Percentiles rank a stretch among this genome's conserved stretches.
Evolutionary conservation across 2,329 filamentous ascomycete genomes (phyloP).

Genomic region (Aspergillus tamarii): DNA sequence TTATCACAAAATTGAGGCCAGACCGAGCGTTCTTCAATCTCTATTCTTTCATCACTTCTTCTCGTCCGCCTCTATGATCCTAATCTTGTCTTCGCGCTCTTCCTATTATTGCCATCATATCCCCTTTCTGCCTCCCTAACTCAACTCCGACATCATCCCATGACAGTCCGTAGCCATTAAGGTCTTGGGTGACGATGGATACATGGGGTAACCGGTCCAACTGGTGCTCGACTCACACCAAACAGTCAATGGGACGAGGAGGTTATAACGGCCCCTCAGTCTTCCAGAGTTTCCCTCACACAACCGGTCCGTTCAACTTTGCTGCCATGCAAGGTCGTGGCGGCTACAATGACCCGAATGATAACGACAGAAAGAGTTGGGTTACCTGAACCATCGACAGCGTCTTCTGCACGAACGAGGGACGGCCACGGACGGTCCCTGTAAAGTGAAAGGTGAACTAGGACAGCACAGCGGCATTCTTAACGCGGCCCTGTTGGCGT

Average conservation of each 20-base stretch:
- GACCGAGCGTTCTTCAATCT: background rate
- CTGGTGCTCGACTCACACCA: background rate
- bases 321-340: conserved; percentile 32
- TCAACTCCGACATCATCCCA: background rate
- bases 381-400: background rate
- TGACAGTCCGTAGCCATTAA: background rate
- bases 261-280: conserved; percentile 36
- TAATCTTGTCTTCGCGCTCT: background rate
- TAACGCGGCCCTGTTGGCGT: background rate
- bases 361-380: conserved; percentile 16
- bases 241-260: conserved; percentile 40
- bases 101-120: background rate
- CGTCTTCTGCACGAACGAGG: background rate
- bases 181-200: background rate
- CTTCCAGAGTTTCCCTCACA: conserved; percentile 11
- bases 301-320: background rate
- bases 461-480: background rate
- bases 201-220: background rate
- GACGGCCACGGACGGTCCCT: background rate
- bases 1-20: background rate
- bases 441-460: background rate
- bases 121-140: background rate
- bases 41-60: background rate
- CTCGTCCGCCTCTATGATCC: background rate
- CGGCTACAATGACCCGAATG: conserved; percentile 36